Conservation (phyloP, 2,329 filamentous ascomycete species). For the Fusarium torreyae region DNA sequence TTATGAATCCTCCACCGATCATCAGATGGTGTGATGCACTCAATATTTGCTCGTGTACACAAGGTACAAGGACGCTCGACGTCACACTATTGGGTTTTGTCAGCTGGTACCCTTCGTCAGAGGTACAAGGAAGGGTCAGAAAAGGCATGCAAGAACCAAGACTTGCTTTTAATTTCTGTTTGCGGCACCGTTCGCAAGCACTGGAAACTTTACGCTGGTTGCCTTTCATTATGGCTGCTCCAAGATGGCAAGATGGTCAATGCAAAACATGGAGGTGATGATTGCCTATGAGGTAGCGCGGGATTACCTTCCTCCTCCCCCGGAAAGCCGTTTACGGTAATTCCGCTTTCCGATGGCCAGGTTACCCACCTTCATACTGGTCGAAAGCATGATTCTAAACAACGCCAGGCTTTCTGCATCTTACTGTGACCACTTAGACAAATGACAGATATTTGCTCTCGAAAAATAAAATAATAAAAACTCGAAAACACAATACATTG, state of each 20-base stretch:
- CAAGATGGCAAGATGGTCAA: too few relatives aligned
- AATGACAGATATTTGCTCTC: too few relatives aligned
- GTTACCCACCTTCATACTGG: too few relatives aligned
- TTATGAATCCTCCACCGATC: slow-evolving; percentile 7
- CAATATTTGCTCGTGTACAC: slow-evolving; percentile 47
- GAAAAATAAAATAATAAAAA: too few relatives aligned
- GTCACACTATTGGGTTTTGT: slow-evolving; percentile 29
- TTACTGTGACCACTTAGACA: too few relatives aligned
- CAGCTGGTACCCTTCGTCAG: background rate
- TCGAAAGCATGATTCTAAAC: too few relatives aligned
- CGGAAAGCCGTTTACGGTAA: too few relatives aligned
- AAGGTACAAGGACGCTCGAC: slow-evolving; percentile 52
- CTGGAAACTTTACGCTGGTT: background rate
- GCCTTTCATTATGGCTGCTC: background rate
- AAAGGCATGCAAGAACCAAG: background rate
- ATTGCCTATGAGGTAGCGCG: background rate
- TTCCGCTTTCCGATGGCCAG: too few relatives aligned
- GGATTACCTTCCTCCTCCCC: too few relatives aligned
- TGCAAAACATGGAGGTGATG: background rate
- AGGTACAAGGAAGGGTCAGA: background rate
- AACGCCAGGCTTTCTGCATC: too few relatives aligned
- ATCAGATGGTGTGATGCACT: slow-evolving; percentile 36
- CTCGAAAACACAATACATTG: too few relatives aligned
- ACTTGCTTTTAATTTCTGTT: slow-evolving; percentile 26
- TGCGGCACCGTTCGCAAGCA: slow-evolving; percentile 26